Evolutionary conservation across 352 stramenopile genomes (phyloP).

Genomic region (Pythium brassicae): DNA sequence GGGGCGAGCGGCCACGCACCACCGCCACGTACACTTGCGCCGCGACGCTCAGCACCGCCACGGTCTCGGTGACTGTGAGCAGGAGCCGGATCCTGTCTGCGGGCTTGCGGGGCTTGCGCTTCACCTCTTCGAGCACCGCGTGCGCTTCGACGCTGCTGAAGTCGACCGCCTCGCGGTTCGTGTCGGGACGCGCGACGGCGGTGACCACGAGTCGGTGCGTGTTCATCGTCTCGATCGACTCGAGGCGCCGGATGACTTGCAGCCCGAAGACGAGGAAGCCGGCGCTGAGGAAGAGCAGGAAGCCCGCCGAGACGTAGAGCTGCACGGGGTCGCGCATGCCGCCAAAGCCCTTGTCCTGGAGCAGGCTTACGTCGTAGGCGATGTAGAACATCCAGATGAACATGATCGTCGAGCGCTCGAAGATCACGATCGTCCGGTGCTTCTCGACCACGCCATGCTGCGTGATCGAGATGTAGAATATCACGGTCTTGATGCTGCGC

Average conservation of each 20-base stretch:
- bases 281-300: conserved; percentile 21
- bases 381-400: conserved; percentile 43
- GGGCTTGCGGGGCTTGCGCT: conserved; percentile 25
- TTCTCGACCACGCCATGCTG: conserved; percentile 35
- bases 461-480: conserved; percentile 58
- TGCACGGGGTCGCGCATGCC: conserved; percentile 17
- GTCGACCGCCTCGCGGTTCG: conserved; percentile 10
- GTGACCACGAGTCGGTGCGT: conserved; percentile 9
- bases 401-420: conserved; percentile 21
- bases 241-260: conserved; percentile 35
- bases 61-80: conserved; percentile 36
- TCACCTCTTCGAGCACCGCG: conserved; percentile 9
- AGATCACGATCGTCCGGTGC: conserved; percentile 18
- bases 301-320: conserved; percentile 17
- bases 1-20: conserved; percentile 11
- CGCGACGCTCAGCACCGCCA: conserved; percentile 33
- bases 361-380: conserved; percentile 24
- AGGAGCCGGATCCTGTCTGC: conserved; percentile 42
- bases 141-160: conserved; percentile 10
- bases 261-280: conserved; percentile 25
- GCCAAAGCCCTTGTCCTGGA: conserved; percentile 32
- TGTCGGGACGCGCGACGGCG: conserved; percentile 1
- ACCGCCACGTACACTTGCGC: conserved; percentile 44
- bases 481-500: conserved; percentile 42
- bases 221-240: conserved; percentile 34